phyloP scores from a whole-genome alignment of 805 yeast genomes.

The Candida ficus region DNA sequence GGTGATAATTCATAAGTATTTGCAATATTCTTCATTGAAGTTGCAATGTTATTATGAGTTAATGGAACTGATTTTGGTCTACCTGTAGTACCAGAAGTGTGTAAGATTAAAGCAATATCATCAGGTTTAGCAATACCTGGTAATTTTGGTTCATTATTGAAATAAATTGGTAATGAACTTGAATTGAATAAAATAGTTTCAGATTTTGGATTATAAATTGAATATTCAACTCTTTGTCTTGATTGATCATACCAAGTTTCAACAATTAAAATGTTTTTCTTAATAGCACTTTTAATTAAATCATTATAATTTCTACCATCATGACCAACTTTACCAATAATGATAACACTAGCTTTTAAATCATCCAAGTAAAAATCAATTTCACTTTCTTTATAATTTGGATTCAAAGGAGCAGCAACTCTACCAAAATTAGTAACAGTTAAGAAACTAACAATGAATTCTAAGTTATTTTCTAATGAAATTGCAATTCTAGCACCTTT shows the following conservation, averaged over 20 bases:
- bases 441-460: conserved; percentile 50
- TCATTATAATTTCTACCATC: conserved; percentile 31
- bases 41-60: conserved; percentile 57
- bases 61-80: conserved; percentile 73
- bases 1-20: conserved; percentile 48
- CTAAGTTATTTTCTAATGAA: conserved; percentile 56
- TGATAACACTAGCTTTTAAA: conserved; percentile 48
- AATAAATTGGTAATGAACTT: conserved; percentile 24
- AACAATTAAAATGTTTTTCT: conserved; percentile 41
- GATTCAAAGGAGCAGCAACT: conserved; percentile 66
- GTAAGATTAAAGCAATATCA: conserved; percentile 60
- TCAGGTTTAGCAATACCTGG: conserved; percentile 41
- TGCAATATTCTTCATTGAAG: conserved; percentile 54
- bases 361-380: conserved; percentile 63
- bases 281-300: conserved; percentile 46
- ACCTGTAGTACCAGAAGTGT: conserved; percentile 75
- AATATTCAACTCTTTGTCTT: conserved; percentile 39
- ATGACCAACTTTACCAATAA: conserved; percentile 49
- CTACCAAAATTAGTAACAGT: conserved; percentile 51
- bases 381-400: conserved; percentile 55
- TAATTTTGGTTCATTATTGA: conserved; percentile 26
- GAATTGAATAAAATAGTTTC: conserved; percentile 26
- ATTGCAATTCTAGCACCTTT: conserved; percentile 50
- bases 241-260: conserved; percentile 44
- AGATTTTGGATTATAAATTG: conserved; percentile 25